Evolutionary conservation across 2,329 filamentous ascomycete species (phyloP).

Genomic region (Cadophora sp.): DNA sequence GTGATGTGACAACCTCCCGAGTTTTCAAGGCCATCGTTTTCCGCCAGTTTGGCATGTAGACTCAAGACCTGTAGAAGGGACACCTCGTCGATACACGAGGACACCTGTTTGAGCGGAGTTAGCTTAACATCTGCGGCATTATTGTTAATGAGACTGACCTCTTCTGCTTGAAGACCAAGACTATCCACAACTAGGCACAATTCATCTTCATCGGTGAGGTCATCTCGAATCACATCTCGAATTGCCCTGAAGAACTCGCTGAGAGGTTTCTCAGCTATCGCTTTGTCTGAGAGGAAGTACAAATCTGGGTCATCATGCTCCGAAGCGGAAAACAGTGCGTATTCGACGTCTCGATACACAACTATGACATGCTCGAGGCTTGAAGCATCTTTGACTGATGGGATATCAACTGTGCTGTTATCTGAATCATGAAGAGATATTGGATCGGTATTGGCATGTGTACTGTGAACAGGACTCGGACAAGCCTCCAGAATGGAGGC

Average conservation of each 20-base stretch:
- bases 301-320: constrained; percentile 58
- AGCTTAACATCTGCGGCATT: constrained; percentile 38
- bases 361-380: constrained; percentile 54
- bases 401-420: background rate
- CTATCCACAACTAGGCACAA: constrained; percentile 61
- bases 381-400: background rate
- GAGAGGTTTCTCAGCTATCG: constrained; percentile 58
- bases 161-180: constrained; percentile 61
- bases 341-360: constrained; percentile 60
- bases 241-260: constrained; percentile 62
- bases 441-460: background rate
- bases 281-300: constrained; percentile 62
- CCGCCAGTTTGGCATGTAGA: constrained; percentile 62
- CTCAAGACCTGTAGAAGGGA: constrained; percentile 64
- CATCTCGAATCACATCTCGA: constrained; percentile 59
- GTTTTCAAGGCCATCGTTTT: constrained; percentile 61
- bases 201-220: constrained; percentile 62
- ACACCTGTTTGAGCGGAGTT: constrained; percentile 50
- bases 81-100: constrained; percentile 53
- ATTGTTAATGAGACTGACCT: constrained; percentile 52
- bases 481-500: constrained; percentile 17
- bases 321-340: constrained; percentile 63
- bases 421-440: background rate
- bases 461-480: background rate
- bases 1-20: constrained; percentile 64